Evolutionary conservation across 148 eudicot genomes (phyloP), one percentile per base, ranked within the genome.

Genomic region (Chenopodium berlandieri): DNA sequence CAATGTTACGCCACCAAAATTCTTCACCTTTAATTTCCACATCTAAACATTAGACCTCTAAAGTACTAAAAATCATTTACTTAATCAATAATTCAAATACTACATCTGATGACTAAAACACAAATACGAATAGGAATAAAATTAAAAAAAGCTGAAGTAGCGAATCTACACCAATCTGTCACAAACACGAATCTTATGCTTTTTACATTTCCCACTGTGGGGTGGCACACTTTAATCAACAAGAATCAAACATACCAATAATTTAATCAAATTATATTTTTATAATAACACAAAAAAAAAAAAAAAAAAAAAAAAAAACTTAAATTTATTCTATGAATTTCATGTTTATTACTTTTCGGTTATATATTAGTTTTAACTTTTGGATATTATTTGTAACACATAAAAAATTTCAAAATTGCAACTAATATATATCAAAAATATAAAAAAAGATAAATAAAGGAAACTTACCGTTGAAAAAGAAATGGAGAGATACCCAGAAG

Each of bases 401-500:
- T 23, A 23, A 23, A 23, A 23, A 23, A 0, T 23, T 23, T 23
- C 25, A 23, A 23, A 27, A 27, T 27, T 27, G 27, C 27, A 27
- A 27, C 27, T 27, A 27, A 27, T 0, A 27, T 27, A 27, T 27
- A 27, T 0, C 27, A 27, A 27, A 27, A 27, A 27, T 27, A 27
- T 27, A 27, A 27, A 54, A 52, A 71, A 20, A 40, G 16, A 22
- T 9, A 7, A n/a, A 32, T 25, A 13, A 50, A 32, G 9, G 65
- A 37, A 31, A 22, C 93, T 87, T 67, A 93, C 97, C 91, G 82
- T 78, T 16, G 91, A 85, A 20, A 83, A 87, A 81, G 95, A 89
- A 44, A 95, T 90, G 10, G 97, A 85, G 65, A 93, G 82, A 76
- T 93, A 95, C 1, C 97, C 95, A 6, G 82, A 65, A 9, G 95